Conservation (phyloP, 1,284 basidiomycete species). For the Ganoderma resinaceum region DNA sequence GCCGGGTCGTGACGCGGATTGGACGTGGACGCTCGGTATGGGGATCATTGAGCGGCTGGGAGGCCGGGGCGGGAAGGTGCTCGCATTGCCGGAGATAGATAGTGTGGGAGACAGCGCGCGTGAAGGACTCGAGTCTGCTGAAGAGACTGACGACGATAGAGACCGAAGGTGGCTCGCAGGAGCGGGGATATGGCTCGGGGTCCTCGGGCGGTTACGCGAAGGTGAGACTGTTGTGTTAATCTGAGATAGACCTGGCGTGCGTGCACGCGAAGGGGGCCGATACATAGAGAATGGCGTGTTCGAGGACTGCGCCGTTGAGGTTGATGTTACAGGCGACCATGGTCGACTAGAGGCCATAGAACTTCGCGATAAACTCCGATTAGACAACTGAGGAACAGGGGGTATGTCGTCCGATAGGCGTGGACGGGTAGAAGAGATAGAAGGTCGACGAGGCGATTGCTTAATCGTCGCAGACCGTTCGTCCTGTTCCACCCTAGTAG, state of each 20-base stretch:
- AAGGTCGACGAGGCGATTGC: slow-evolving; percentile 47
- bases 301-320: slow-evolving; percentile 72
- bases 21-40: slow-evolving; percentile 73
- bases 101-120: slow-evolving; percentile 68
- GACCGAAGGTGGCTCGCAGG: slow-evolving; percentile 59
- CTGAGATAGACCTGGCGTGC: slow-evolving; percentile 43
- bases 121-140: slow-evolving; percentile 43
- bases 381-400: slow-evolving; percentile 54
- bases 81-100: slow-evolving; percentile 41
- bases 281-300: slow-evolving; percentile 42
- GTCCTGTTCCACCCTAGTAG: slow-evolving; percentile 70
- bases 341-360: slow-evolving; percentile 81
- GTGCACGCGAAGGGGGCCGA: slow-evolving; percentile 42
- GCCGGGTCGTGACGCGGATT: slow-evolving; percentile 71
- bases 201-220: slow-evolving; percentile 70
- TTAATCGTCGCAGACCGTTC: slow-evolving; percentile 56
- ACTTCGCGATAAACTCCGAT: slow-evolving; percentile 71
- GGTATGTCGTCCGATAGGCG: slow-evolving; percentile 48
- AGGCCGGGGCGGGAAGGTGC: slow-evolving; percentile 63
- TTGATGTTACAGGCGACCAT: slow-evolving; percentile 78
- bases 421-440: slow-evolving; percentile 41
- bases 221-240: slow-evolving; percentile 14
- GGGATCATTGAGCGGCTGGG: slow-evolving; percentile 86
- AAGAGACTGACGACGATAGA: slow-evolving; percentile 50
- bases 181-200: slow-evolving; percentile 77